phyloP scores from a whole-genome alignment of 176 grass and related monocot species.

The Bolboschoenus planiculmis region DNA sequence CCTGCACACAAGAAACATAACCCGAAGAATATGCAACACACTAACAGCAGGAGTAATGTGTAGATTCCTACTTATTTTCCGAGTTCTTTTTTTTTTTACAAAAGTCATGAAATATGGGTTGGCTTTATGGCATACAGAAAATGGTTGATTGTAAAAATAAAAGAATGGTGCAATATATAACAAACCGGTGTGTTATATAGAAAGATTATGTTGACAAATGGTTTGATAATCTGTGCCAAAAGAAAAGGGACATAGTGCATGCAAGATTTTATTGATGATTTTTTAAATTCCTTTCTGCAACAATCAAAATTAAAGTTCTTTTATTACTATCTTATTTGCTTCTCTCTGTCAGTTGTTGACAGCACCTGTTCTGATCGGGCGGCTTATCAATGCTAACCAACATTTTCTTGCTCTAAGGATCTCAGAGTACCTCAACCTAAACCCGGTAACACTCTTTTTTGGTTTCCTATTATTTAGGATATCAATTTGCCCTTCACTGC shows the following conservation, averaged over 20 bases:
- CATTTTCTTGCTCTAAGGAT: slow-evolving; percentile 90
- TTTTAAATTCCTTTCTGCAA: neutral
- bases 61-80: neutral
- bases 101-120: neutral
- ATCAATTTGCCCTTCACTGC: neutral
- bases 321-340: slow-evolving; percentile 13
- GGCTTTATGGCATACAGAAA: neutral
- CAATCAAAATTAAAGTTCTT: slow-evolving; percentile 17
- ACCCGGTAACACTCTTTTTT: slow-evolving; percentile 53
- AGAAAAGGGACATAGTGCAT: neutral
- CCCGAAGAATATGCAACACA: neutral
- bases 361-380: slow-evolving; percentile 69
- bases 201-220: too few species aligned
- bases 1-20: neutral
- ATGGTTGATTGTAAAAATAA: neutral
- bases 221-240: too few species aligned
- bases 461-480: neutral
- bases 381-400: slow-evolving; percentile 78
- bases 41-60: neutral
- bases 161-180: neutral
- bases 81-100: neutral
- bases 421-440: slow-evolving; percentile 89
- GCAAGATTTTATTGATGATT: slow-evolving; percentile 1
- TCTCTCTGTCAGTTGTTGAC: slow-evolving; percentile 65
- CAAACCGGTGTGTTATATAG: neutral